A percentile compares a stretch with the other conserved stretches of the same genome.
phyloP scores from a whole-genome alignment of 23 red algal species.

The Chondrus crispus region DNA sequence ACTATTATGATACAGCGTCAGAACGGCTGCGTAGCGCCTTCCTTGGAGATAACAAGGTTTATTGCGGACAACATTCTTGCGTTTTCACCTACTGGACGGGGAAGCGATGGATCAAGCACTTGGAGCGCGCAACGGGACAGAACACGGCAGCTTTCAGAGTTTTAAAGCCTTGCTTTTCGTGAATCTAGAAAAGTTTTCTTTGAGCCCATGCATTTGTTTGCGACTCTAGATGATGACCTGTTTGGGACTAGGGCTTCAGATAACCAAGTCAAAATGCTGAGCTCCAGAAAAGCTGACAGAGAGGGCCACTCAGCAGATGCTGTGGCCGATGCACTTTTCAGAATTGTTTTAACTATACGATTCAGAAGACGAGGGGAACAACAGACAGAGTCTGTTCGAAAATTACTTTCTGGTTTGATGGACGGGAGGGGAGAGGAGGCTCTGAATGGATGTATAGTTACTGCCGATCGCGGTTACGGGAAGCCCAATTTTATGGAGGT shows the following conservation, averaged over 20 bases:
- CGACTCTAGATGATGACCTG: not conserved
- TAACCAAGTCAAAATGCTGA: not conserved
- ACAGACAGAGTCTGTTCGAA: not conserved
- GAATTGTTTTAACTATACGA: not conserved
- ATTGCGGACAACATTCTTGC: not conserved
- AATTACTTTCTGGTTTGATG: not conserved
- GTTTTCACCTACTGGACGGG: not conserved
- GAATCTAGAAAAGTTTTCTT: not conserved
- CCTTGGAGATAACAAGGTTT: not conserved
- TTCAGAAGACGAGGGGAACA: not conserved
- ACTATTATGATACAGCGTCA: not conserved
- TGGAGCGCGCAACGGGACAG: not conserved
- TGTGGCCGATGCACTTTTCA: not conserved
- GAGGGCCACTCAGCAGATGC: conserved; percentile 1
- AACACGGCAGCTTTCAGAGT: not conserved
- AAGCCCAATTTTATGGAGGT: not conserved
- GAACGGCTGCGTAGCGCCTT: not conserved
- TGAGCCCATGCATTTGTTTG: not conserved
- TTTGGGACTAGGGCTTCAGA: conserved; percentile 1
- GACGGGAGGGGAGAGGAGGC: not conserved
- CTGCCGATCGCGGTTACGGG: not conserved
- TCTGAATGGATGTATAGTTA: not conserved
- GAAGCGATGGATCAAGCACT: not conserved
- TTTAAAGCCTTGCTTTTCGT: not conserved
- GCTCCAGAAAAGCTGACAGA: not conserved